Percentiles rank a stretch among this genome's conserved stretches.
Evolutionary conservation across 2,329 filamentous ascomycete species (phyloP).

Genomic region (Colletotrichum limetticola): DNA sequence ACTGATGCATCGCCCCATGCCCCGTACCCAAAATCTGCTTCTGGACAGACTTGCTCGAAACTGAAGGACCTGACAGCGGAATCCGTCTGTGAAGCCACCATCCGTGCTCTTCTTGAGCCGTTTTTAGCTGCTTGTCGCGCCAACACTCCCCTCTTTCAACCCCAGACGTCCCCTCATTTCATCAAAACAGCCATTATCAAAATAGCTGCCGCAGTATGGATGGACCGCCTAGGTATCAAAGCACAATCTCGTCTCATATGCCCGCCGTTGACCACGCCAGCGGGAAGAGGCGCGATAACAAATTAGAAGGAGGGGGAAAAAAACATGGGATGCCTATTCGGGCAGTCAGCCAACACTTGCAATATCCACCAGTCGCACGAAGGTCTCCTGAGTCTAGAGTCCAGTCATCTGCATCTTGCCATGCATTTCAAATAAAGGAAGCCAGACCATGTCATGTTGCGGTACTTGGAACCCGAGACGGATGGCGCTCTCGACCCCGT

Average conservation of each 20-base stretch:
- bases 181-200: background rate
- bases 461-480: conserved; percentile 9
- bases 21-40: background rate
- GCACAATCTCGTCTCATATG: background rate
- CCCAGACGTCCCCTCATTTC: conserved; percentile 13
- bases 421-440: conserved; percentile 5
- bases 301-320: conserved; percentile 1
- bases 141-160: background rate
- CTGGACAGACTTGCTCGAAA: conserved; percentile 15
- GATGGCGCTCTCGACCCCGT: conserved; percentile 2
- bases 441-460: conserved; percentile 3
- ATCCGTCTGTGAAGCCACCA: conserved; percentile 2
- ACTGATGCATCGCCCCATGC: conserved; percentile 4
- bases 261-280: background rate
- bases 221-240: background rate
- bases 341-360: conserved; percentile 1
- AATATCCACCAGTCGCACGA: conserved; percentile 34
- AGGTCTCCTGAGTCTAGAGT: background rate
- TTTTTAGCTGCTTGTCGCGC: conserved; percentile 17
- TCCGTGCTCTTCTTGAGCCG: conserved; percentile 1
- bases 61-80: background rate
- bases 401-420: conserved; percentile 2
- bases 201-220: background rate
- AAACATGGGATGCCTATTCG: conserved; percentile 7
- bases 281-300: background rate